Evolutionary conservation across 257 asterid genomes (phyloP), one percentile per base, ranked within the genome.

Genomic region (Solanum habrochaites): DNA sequence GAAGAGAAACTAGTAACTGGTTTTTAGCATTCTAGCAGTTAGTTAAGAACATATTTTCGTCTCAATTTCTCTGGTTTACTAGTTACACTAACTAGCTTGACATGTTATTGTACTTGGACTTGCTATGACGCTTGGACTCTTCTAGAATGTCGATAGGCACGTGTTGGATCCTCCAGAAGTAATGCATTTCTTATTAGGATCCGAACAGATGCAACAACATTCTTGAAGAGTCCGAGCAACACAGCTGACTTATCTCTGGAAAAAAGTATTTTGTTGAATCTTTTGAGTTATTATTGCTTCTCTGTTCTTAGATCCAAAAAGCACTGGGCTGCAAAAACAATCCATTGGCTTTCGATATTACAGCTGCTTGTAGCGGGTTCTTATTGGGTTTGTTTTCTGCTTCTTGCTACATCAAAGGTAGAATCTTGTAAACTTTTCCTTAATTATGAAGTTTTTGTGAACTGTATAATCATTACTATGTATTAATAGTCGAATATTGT

Each of bases 321-420:
- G 98, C 95, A 11, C 97, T 95, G 87, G 99, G 99, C 82, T 97
- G 98, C 93, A 96, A 91, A 86, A 93, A 86, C 85, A 93, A 93
- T 90, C 99, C 99, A 27, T 87, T 97, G 90, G 90, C 99, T 69
- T 97, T 92, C 37, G 99, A 97, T 86, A 97, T 97, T 78, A 96
- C 98, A 5, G 99, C 99, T 87, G 99, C 99, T 49, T 96, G 99
- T 91, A 97, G 98, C 85, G 99, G 99, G 78, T 97, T 97, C 85
- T 81, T 96, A 49, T 86, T 95, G 87, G 99, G 98, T 88, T 93
- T 97, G 86, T 94, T 95, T 87, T 95, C 99, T 83, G 99, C 99
- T 85, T 94, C 98, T 86, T 95, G 97, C 90, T 89, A 97, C 85
- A 90, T 97, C 86, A 91, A 96, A 94, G 99, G 99, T 97, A 86